Evolutionary conservation across 495 filamentous ascomycete species (phyloP).

Genomic region (Venustampulla echinocandica): DNA sequence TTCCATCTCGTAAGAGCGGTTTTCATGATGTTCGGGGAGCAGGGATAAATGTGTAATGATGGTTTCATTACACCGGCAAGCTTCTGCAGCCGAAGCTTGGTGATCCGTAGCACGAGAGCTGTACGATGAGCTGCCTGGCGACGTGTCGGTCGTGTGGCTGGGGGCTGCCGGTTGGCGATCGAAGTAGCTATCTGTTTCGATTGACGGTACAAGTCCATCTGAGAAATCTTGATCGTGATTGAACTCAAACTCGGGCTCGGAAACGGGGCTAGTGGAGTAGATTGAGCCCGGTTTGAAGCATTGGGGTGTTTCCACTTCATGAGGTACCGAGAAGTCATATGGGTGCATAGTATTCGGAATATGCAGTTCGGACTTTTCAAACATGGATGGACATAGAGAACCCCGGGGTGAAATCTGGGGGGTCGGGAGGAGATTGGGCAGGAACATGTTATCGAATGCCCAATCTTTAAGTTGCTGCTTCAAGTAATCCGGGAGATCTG

Average conservation of each 20-base stretch:
- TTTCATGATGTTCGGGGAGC: not conserved
- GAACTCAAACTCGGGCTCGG: not conserved
- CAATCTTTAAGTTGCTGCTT: constrained; percentile 1
- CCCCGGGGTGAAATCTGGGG: not conserved
- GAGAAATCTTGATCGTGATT: not conserved
- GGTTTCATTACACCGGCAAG: not conserved
- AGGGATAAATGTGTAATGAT: constrained; percentile 1
- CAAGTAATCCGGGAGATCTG: not conserved
- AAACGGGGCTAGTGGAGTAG: not conserved
- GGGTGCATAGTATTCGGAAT: not conserved
- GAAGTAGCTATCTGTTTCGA: constrained; percentile 2
- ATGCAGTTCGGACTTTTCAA: not conserved
- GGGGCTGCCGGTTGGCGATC: not conserved
- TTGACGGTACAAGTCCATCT: not conserved
- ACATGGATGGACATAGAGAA: not conserved
- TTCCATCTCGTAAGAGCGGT: not conserved
- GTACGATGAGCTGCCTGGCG: not conserved
- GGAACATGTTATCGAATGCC: constrained; percentile 1
- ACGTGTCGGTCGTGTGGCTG: not conserved
- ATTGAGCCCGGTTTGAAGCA: not conserved
- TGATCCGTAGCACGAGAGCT: not conserved
- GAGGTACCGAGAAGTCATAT: not conserved
- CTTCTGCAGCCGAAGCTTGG: not conserved
- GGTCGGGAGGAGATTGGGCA: not conserved
- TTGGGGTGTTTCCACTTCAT: not conserved